phyloP scores from a whole-genome alignment of 2,329 filamentous ascomycete genomes.

The Fusarium sp. region DNA sequence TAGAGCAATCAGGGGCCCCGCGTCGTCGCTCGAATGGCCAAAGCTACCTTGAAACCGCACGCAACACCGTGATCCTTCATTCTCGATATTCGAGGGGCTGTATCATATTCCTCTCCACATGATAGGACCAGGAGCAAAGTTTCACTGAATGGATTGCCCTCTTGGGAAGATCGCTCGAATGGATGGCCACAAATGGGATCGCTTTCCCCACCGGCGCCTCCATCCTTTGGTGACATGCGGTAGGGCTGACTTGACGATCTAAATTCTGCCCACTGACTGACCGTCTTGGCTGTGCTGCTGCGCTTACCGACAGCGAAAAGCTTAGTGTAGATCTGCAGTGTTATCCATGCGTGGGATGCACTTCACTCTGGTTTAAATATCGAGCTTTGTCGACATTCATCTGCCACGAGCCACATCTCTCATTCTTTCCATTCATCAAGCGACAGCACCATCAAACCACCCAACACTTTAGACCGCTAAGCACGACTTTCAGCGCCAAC shows the following conservation, averaged over 20 bases:
- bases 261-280: not conserved
- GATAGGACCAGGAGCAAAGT: no score
- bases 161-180: conserved; percentile 1
- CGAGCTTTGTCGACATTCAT: not conserved
- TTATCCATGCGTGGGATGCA: not conserved
- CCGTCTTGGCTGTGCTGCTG: not conserved
- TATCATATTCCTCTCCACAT: no score
- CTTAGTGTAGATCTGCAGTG: not conserved
- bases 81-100: no score
- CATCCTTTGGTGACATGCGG: not conserved
- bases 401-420: not conserved
- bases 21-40: no score
- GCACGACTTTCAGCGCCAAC: not conserved
- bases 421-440: not conserved
- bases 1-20: no score
- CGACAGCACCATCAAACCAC: not conserved
- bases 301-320: not conserved
- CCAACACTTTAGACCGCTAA: no score
- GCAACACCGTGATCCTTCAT: no score
- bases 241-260: conserved; percentile 18
- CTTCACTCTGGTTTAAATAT: not conserved
- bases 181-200: not conserved
- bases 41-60: no score
- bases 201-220: not conserved
- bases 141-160: not conserved